Evolutionary conservation across 169 alveolate genomes (phyloP), one percentile per base, ranked within the genome.

Genomic region (Besnoitia besnoiti): DNA sequence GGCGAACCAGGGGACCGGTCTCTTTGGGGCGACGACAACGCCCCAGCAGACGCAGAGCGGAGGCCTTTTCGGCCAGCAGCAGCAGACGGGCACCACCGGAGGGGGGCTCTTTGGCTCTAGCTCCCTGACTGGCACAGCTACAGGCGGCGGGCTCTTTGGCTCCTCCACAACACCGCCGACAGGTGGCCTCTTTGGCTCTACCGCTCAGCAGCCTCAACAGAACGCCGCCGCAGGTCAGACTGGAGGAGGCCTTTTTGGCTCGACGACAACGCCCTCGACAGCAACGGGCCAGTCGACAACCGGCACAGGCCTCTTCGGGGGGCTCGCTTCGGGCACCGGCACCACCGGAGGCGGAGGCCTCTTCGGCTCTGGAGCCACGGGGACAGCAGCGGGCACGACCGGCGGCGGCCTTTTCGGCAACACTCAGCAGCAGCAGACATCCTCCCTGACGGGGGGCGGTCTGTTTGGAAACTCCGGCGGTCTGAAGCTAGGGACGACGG

Each of bases 81-180:
- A 47, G 55, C 89, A 46, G 49, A 59, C 82, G 44, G 42, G 55
- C 37, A 10, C 39, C 0, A 87, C 75, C 27, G 73, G 76, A 27
- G 92, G 92, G 80, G 92, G 92, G 77, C 88, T 89, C 46, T 88
- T 88, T 35, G 92, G 92, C 80, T 33, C 47, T 61, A 73, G 85
- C 59, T 27, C 50, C 73, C 47, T 37, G 35, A 62, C 87, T 35
- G 44, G 40, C 19, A 44, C 61, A 77, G 40, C 40, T 14, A 77
- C 87, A 30, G 49, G 61, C 40, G 55, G 59, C 16, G 87, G 87
- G 4, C 21, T 77, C 59, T 77, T 77, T 30, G 87, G 87, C 39
- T 19, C 87, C 16, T 27, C 87, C 24, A 40, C 87, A n/a, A 73
- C 82, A 19, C 47, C 47, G 12, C 7, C 87, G 37, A 77, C 87